phyloP scores from a whole-genome alignment of 768 basidiomycete genomes.

The Mycena capillaripes region DNA sequence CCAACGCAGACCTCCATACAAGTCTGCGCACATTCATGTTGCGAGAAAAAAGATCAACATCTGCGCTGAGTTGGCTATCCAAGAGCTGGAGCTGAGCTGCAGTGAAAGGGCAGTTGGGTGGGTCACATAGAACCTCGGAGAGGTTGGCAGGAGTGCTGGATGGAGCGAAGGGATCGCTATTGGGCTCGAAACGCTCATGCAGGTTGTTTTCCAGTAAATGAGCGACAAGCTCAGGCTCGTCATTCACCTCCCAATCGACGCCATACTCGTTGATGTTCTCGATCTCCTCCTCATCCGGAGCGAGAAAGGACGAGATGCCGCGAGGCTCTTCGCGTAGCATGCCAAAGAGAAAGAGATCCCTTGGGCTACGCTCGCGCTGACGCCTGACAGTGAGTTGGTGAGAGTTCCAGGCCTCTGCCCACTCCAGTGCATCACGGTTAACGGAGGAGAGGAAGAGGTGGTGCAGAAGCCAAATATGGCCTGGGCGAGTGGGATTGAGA shows the following conservation, averaged over 20 bases:
- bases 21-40: constrained; percentile 11
- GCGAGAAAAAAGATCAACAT: background rate
- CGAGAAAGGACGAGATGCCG: constrained; percentile 14
- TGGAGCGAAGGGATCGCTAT: constrained; percentile 12
- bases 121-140: constrained; percentile 3
- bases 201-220: constrained; percentile 28
- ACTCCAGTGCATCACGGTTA: constrained; percentile 43
- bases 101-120: constrained; percentile 10
- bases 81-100: background rate
- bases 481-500: constrained; percentile 33
- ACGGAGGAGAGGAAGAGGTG: constrained; percentile 43
- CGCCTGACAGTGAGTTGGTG: constrained; percentile 35
- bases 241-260: constrained; percentile 32
- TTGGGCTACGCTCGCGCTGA: constrained; percentile 27
- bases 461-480: constrained; percentile 49
- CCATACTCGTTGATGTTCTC: constrained; percentile 30
- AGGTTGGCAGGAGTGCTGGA: constrained; percentile 1
- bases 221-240: constrained; percentile 18
- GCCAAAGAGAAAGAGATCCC: constrained; percentile 39
- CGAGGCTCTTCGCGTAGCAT: constrained; percentile 32
- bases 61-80: background rate
- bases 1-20: background rate
- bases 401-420: constrained; percentile 46
- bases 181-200: background rate
- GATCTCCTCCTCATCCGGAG: constrained; percentile 6